These are phyloP conservation scores for Tetrahymena malaccensis DNA, from an alignment of 73 alveolate species.

Conservation along the genomic window DNA sequence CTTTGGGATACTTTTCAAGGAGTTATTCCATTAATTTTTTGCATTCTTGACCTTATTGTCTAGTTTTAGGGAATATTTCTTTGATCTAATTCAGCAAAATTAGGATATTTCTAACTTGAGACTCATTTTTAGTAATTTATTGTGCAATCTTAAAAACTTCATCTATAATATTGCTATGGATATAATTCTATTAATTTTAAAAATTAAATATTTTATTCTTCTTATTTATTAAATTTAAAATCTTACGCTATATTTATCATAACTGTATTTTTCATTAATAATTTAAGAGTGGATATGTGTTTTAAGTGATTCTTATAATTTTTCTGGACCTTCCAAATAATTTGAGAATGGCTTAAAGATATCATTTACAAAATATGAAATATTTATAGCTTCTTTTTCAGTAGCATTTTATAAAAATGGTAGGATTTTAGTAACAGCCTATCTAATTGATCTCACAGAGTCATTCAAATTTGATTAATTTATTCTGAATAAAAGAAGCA, in stretches of 20 bases:
- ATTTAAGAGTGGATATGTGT: neutral
- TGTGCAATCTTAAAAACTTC: neutral
- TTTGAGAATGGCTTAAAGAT: neutral
- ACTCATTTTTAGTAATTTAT: neutral
- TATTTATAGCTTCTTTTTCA: neutral
- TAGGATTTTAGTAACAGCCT: neutral
- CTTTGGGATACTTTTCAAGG: neutral
- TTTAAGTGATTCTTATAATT: neutral
- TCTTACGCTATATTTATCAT: neutral
- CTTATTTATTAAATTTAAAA: neutral
- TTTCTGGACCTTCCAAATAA: neutral
- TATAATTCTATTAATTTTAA: neutral
- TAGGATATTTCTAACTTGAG: neutral
- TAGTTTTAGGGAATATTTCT: neutral
- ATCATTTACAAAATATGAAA: neutral
- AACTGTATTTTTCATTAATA: neutral
- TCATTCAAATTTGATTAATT: neutral
- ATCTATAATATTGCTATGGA: neutral
- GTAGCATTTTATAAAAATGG: neutral
- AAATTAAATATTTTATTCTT: neutral
- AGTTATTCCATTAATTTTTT: neutral
- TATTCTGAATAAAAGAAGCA: neutral
- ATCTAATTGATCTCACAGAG: neutral
- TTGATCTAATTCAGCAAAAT: neutral
- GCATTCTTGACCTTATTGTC: neutral